These are phyloP conservation scores for Aureobasidium subglaciale DNA, from an alignment of 2,329 filamentous ascomycete species.

Conservation along the genomic window DNA sequence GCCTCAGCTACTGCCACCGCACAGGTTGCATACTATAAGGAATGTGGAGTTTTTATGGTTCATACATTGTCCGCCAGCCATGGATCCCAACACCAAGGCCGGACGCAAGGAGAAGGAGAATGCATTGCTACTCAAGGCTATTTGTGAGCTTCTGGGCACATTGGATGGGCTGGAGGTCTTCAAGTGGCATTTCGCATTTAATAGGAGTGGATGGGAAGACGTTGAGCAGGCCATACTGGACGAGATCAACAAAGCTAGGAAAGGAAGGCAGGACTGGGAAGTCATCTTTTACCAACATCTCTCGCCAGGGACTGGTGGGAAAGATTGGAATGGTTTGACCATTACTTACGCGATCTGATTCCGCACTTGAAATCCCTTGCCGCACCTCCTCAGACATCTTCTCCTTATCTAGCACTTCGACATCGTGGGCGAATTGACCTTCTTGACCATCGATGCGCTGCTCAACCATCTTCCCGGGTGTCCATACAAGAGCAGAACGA, in stretches of 20 bases:
- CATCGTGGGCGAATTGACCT: not conserved
- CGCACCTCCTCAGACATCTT: too few species aligned
- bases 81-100: not conserved
- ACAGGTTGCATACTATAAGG: not conserved
- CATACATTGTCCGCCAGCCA: not conserved
- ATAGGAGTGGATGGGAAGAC: too few species aligned
- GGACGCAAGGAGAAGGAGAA: not conserved
- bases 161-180: not conserved
- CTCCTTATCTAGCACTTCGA: not conserved
- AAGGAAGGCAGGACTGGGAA: not conserved
- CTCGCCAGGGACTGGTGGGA: too few species aligned
- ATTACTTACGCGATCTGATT: too few species aligned
- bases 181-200: too few species aligned
- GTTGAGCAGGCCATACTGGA: not conserved
- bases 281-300: too few species aligned
- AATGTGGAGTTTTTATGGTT: not conserved
- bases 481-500: slow-evolving; percentile 40
- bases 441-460: not conserved
- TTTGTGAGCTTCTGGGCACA: not conserved
- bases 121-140: not conserved
- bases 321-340: too few species aligned
- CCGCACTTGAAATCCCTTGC: too few species aligned
- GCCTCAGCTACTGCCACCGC: not conserved
- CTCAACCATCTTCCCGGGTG: slow-evolving; percentile 37
- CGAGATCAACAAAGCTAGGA: not conserved